phyloP scores from a whole-genome alignment of 306 rosid genomes.

The Morella rubra region DNA sequence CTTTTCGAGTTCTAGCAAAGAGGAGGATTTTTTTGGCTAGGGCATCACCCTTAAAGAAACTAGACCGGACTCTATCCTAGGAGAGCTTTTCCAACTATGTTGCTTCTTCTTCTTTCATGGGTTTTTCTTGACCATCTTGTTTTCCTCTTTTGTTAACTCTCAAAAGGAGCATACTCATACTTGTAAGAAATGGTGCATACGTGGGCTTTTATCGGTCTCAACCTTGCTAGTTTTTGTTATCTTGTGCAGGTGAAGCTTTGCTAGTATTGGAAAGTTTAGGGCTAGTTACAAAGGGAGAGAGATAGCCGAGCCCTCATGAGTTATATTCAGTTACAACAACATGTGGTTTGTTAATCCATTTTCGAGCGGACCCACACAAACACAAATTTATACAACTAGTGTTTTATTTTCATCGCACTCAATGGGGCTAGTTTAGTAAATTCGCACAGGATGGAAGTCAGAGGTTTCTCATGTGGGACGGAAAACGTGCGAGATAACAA shows the following conservation, averaged over 20 bases:
- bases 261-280: conserved; percentile 67
- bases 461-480: no score
- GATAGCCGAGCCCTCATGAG: conserved; percentile 49
- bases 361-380: no score
- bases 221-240: conserved; percentile 57
- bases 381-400: no score
- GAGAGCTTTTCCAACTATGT: conserved; percentile 63
- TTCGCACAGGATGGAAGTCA: no score
- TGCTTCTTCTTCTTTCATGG: conserved; percentile 72
- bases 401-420: no score
- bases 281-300: conserved; percentile 53
- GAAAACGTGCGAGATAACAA: no score
- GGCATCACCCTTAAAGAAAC: conserved; percentile 53
- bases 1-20: conserved; percentile 86
- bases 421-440: no score
- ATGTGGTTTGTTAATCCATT: no score
- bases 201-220: conserved; percentile 41
- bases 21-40: conserved; percentile 61
- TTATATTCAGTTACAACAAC: conserved; percentile 59
- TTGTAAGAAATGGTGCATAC: conserved; percentile 79
- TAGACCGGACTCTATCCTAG: conserved; percentile 44
- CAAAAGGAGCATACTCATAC: no score
- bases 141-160: conserved; percentile 48
- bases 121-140: conserved; percentile 57
- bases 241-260: conserved; percentile 52